Base-by-base conservation (phyloP, 768 basidiomycete species). In the Lactarius vividus region DNA sequence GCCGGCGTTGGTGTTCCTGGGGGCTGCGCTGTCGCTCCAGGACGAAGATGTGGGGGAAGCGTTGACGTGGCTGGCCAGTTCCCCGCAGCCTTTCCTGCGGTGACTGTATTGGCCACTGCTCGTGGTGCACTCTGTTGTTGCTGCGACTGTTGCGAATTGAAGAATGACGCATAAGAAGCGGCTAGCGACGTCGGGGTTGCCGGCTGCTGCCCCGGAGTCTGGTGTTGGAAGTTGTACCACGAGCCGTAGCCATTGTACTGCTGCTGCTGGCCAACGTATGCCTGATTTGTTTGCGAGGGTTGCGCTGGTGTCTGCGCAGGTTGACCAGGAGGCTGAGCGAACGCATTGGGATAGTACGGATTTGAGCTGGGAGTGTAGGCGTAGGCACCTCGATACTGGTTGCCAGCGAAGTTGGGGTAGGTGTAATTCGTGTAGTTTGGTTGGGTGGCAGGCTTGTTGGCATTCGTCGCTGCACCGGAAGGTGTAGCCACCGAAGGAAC, bases 51-150 rank as follows among this genome's bases (percentile, higher is more conserved):
- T 54, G 79, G 74, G 6, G 81, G 81, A n/a, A 82, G 70, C 40
- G 77, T 80, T 26, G 80, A 75, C 1, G 79, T 62, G 10, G 44
- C 70, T 66, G 73, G 18, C 64, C 73, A 74, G 39, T 58, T 65
- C 39, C 71, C 73, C 42, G 70, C 69, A 10, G 70, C 60, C 42
- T 70, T 62, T 23, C 71, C 67, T 2, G 79, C 49, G 72, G 81
- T 69, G 29, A 84, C 83, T 0, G 85, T 85, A 56, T 85, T 86
- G 11, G 84, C 84, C 7, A 85, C 84, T 3, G 82, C 84, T 5
- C 84, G 81, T 61, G 64, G 69, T 28, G 59, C 60, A 9, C 57
- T 60, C 31, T 66, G 71, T 44, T 68, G 60, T 40, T 74, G 76
- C 29, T 74, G 69, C 31, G 74, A 40, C 35, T 62, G 61, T 35